Conservation (phyloP, 441 rosid species). For the Euphorbia celastroides region DNA sequence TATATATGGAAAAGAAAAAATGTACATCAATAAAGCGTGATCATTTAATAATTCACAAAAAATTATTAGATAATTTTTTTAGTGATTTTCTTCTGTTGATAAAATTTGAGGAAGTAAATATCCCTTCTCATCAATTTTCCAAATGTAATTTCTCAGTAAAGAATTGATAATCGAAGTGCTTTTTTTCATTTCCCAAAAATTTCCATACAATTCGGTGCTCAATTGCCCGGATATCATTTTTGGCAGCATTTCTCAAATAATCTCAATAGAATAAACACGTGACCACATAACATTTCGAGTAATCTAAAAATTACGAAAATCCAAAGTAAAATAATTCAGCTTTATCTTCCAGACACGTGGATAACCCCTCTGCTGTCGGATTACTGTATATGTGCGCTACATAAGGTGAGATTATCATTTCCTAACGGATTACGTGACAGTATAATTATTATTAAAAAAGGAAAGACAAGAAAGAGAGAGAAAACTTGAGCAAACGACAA, state of each 20-base stretch:
- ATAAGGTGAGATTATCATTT: conserved; percentile 11
- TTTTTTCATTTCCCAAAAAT: not conserved
- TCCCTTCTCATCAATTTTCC: too few relatives aligned
- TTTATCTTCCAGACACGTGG: not conserved
- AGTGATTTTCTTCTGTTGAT: too few relatives aligned
- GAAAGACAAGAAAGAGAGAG: not conserved
- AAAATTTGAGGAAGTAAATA: too few relatives aligned
- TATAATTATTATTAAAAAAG: conserved; percentile 8
- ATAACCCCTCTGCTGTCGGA: not conserved
- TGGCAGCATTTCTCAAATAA: conserved; percentile 1
- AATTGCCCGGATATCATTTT: not conserved
- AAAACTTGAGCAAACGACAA: conserved; percentile 14
- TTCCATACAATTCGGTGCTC: conserved; percentile 7
- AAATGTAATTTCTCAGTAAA: too few relatives aligned
- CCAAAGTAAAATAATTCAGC: not conserved
- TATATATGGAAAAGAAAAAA: too few relatives aligned
- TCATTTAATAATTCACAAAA: too few relatives aligned
- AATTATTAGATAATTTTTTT: too few relatives aligned
- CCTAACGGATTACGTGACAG: conserved; percentile 14
- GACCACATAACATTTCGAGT: too few relatives aligned
- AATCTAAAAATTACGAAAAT: too few relatives aligned
- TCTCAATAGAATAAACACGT: conserved; percentile 20
- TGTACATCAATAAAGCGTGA: too few relatives aligned
- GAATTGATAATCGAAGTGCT: not conserved
- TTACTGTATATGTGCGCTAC: not conserved